Base-by-base conservation (phyloP, 768 basidiomycete species). In the Mycena venus region DNA sequence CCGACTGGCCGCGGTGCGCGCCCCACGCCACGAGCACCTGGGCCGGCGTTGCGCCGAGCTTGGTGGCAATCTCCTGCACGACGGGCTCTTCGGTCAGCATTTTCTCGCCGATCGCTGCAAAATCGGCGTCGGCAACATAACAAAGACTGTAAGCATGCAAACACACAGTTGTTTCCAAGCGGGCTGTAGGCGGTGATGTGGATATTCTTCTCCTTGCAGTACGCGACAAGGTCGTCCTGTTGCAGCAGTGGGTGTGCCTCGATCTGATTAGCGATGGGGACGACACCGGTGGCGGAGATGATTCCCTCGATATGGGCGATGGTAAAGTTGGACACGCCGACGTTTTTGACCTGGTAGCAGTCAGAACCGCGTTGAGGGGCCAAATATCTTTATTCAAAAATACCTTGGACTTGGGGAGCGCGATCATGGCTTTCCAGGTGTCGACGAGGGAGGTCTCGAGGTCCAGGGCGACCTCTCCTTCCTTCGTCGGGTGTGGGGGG, bases 1-100 rank as follows among this genome's bases (percentile, higher is more conserved):
- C 93, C 11, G 91, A 92, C 82, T 91, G 93, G 15, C 95, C 96
- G 49, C 95, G 89, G 77, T 91, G 81, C 42, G 84, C 89, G 15
- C 91, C 93, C 95, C 95, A 97, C 0, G 95, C 94, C 73, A 98
- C 84, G 67, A 97, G 87, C 42, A 97, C 93, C 82, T 97, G 94
- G 0, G 95, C 96, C 3, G 94, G 85, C 1, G 93, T 92, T 6
- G 91, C 93, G 38, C 85, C 84, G 40, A 93, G 87, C 78, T 86
- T 87, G 73, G 90, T 82, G 25, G 95, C 95, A 58, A 96, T 87
- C 67, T 88, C 88, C 56, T 87, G 78, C 29, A 97, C 89, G 56
- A 85, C 85, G 5, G 90, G 82, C 80, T 94, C 85, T 53, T 95
- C 94, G 3, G 93, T 92, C 70, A 96, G 85, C 83, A 90, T 90